Base-by-base conservation (phyloP, 2,329 filamentous ascomycete species). In the Cladophialophora carrionii region DNA sequence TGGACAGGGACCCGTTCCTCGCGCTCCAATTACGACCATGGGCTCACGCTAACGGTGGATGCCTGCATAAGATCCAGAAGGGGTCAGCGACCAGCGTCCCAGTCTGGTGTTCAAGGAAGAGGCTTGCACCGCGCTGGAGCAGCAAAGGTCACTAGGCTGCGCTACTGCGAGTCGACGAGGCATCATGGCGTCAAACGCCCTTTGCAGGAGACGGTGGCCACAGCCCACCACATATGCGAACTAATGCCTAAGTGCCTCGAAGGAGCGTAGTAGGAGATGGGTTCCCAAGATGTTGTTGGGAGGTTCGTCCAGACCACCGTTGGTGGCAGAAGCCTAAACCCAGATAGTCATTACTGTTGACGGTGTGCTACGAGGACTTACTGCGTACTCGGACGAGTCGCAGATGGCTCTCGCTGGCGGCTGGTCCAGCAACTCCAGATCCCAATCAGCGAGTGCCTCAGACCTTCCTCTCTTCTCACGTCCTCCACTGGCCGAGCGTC, bases 121-220 rank as follows among this genome's bases (percentile, higher is more conserved):
- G 55, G 62, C 48, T 60, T 64, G 62, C 56, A 64, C n/a, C 55
- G 51, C 26, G 26, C 26, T 57, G 61, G 55, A 51, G 53, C 37
- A 37, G 53, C 52, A 46, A 46, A 5, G 31, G 29, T 29, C 41
- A 31, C 49, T 52, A 43, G 22, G 41, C 34, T 14, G 43, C 43
- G 43, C 26, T 52, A 60, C 57, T 22, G 46, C 57, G 34, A 61
- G 59, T 61, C 51, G 57, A 26, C 57, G 57, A 29, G 41, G 57
- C 57, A 52, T 51, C 57, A 60, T 64, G 61, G 65, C 62, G 62
- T 67, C 65, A 67, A 62, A 67, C 61, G 55, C 43, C 34, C 32
- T 41, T 20, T 54, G 29, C 52, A 31, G 29, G 26, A 51, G 46
- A 29, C 24, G 57, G 46, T 17, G 43, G 43, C 20, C 43, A 31